Base-by-base conservation (phyloP, 805 yeast species). In the Ogataea nitratoaversa region DNA sequence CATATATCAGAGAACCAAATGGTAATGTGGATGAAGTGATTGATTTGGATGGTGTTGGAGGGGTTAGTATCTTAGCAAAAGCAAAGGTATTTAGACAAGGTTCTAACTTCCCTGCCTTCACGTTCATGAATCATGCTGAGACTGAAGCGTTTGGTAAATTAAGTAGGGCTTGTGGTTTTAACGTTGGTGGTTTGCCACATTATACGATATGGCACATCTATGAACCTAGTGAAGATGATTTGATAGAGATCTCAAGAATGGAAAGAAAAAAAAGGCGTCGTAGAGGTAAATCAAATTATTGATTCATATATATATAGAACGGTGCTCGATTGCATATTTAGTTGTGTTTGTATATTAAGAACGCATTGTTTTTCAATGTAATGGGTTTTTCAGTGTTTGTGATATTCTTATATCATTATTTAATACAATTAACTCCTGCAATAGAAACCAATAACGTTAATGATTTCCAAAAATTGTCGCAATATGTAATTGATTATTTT, bases 171-270 rank as follows among this genome's bases (percentile, higher is more conserved):
- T 82, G 86, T 84, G 95, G 95, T 5, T 85, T 75, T 62, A 68
- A 68, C 45, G 95, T 88, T 12, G 93, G 89, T 29, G 96, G 96
- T 0, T 70, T 88, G 48, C 95, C 96, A 4, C 90, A 88, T 64
- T 88, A 87, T 61, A 85, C 90, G 0, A 68, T 87, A 32, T 87
- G 95, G 95, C 96, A 87, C 61, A 84, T 88, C 36, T 85, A 82
- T 59, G 95, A 85, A 56, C 95, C 95, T 13, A 82, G 90, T 65
- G 90, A 82, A 60, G 91, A 85, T 54, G 95, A 85, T 63, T 67
- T 85, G 48, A 69, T 72, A 49, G 78, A 79, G 50, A 84, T 85
- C 39, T 83, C 87, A 2, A 70, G 69, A 50, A 68, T 77, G 60
- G 95, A 84, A 61, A 70, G 89, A 50, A 74, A 72, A 52, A 78